Evolutionary conservation across 1,284 basidiomycete species (phyloP).

Genomic region (Termitomyces sp.): DNA sequence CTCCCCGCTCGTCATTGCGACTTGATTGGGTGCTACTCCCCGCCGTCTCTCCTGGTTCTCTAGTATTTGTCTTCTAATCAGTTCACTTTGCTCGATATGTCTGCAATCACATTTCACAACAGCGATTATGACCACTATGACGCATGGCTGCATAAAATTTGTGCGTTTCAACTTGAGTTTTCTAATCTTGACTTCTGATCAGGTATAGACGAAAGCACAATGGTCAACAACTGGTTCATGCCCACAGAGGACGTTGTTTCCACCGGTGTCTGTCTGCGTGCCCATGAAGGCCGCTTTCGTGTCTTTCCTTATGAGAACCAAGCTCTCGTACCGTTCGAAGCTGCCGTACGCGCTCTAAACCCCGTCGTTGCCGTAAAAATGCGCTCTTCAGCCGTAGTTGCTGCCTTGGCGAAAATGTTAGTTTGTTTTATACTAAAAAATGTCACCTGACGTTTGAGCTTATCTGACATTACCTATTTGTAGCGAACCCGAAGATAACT

Average conservation of each 20-base stretch:
- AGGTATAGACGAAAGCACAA: conserved; percentile 35
- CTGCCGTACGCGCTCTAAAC: conserved; percentile 69
- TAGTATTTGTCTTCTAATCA: neutral
- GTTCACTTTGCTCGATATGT: conserved; percentile 17
- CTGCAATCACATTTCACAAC: conserved; percentile 32
- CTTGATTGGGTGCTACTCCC: conserved; percentile 1
- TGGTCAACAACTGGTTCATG: conserved; percentile 44
- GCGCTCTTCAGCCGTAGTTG: conserved; percentile 73
- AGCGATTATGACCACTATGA: conserved; percentile 40
- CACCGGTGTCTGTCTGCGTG: conserved; percentile 62
- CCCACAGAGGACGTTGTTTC: conserved; percentile 37
- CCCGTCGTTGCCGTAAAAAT: conserved; percentile 80
- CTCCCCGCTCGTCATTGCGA: conserved; percentile 2
- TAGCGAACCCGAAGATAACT: conserved; percentile 46
- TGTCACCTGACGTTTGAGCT: neutral
- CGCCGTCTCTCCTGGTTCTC: neutral
- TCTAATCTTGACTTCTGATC: neutral
- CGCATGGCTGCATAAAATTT: conserved; percentile 46
- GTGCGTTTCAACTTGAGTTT: conserved; percentile 18
- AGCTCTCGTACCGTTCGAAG: conserved; percentile 64
- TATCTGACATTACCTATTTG: neutral
- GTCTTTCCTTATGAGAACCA: conserved; percentile 72
- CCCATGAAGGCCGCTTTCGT: conserved; percentile 57
- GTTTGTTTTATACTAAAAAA: conserved; percentile 21
- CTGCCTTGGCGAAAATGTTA: conserved; percentile 69